phyloP scores from a whole-genome alignment of 208 protist species.

The Borovskyia barvae region DNA sequence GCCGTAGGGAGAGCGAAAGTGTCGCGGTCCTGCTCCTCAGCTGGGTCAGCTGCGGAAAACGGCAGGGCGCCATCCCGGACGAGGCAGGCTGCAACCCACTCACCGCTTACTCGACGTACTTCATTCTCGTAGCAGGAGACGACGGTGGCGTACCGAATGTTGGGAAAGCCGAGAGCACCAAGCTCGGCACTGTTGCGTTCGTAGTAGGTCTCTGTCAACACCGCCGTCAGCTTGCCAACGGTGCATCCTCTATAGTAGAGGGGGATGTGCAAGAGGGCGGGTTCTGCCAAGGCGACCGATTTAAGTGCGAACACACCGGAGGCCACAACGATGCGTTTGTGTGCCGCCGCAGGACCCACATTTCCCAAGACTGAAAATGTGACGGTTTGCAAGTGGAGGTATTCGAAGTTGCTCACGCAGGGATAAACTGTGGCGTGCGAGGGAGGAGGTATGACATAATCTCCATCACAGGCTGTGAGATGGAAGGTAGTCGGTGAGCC shows the following conservation, averaged over 20 bases:
- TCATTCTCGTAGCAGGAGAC: constrained; percentile 69
- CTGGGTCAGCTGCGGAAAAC: constrained; percentile 35
- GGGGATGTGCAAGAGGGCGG: constrained; percentile 31
- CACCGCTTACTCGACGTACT: constrained; percentile 18
- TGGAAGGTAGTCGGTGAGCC: constrained; percentile 28
- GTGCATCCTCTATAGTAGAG: constrained; percentile 55
- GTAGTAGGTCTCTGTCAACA: constrained; percentile 37
- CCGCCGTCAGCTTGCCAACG: constrained; percentile 42
- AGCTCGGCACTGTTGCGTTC: constrained; percentile 50
- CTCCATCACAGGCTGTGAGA: constrained; percentile 14
- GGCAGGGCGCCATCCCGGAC: constrained; percentile 20
- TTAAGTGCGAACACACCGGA: constrained; percentile 61
- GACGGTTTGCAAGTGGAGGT: constrained; percentile 56
- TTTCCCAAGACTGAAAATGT: constrained; percentile 48
- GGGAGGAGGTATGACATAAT: constrained; percentile 24
- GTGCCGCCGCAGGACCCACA: constrained; percentile 14
- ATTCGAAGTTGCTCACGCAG: constrained; percentile 47
- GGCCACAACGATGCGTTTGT: constrained; percentile 38
- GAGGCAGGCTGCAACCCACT: constrained; percentile 33
- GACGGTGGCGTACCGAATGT: constrained; percentile 30
- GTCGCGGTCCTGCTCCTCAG: constrained; percentile 27
- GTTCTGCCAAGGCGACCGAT: constrained; percentile 39
- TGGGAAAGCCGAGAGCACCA: constrained; percentile 27
- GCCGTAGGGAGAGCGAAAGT: constrained; percentile 36
- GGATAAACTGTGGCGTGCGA: constrained; percentile 38